Evolutionary conservation across 108 stramenopile genomes (phyloP).

Genomic region (Parietichytrium sp.): DNA sequence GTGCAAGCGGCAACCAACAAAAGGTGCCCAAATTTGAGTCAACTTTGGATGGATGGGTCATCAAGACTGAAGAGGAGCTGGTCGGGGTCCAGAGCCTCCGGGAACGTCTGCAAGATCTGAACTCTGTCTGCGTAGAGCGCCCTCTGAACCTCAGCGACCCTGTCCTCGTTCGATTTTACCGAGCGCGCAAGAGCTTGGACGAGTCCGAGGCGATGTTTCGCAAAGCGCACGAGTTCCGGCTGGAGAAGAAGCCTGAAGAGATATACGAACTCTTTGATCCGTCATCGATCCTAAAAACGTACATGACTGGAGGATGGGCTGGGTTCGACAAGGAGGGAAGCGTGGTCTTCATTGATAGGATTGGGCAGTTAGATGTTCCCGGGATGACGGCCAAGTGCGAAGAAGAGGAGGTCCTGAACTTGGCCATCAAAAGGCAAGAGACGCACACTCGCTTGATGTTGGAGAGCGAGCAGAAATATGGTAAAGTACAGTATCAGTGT

Average conservation of each 20-base stretch:
- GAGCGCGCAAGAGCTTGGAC: neutral
- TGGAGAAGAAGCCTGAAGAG: neutral
- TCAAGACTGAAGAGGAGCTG: slow-evolving; percentile 24
- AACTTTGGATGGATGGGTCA: slow-evolving; percentile 26
- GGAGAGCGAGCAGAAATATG: neutral
- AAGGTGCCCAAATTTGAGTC: no score
- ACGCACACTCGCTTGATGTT: neutral
- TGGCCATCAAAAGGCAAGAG: neutral
- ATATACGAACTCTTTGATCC: neutral
- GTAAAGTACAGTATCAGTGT: neutral
- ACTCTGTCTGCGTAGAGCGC: neutral
- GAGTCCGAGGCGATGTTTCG: slow-evolving; percentile 28
- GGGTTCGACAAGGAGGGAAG: neutral
- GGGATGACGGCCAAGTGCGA: neutral
- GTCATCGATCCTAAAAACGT: neutral
- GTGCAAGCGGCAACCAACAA: no score
- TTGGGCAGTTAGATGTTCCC: slow-evolving; percentile 19
- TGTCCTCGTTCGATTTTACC: neutral
- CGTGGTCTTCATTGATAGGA: neutral
- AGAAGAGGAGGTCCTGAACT: neutral
- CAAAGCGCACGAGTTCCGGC: neutral
- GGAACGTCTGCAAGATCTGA: slow-evolving; percentile 1
- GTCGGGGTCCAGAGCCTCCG: slow-evolving; percentile 9
- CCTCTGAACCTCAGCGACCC: neutral
- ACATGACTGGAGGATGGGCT: neutral